Conservation (phyloP, 495 filamentous ascomycete genomes). For the Penicillium angulare region DNA sequence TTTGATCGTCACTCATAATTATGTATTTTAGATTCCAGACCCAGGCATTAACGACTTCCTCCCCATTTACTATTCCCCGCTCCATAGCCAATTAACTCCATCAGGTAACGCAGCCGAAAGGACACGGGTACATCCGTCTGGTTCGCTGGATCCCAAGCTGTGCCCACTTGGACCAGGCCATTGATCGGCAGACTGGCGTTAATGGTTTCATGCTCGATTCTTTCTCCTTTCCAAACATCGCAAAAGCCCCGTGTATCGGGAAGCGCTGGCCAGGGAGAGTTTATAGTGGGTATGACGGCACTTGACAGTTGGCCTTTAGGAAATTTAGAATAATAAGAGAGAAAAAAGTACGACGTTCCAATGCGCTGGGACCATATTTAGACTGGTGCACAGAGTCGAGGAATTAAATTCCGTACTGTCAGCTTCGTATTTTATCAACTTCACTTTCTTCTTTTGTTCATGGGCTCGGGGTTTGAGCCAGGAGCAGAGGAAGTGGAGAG, state of each 20-base stretch:
- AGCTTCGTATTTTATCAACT: not conserved
- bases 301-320: too few species aligned
- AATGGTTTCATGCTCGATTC: too few species aligned
- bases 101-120: conserved; percentile 15
- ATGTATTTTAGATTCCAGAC: not conserved
- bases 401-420: not conserved
- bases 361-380: not conserved
- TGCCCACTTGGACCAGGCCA: not conserved
- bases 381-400: not conserved
- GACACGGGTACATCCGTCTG: conserved; percentile 19
- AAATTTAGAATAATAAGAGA: not conserved
- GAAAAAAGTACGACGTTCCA: not conserved
- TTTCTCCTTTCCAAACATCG: too few species aligned
- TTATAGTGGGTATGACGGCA: too few species aligned
- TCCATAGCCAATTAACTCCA: conserved; percentile 2
- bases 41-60: not conserved
- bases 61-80: not conserved
- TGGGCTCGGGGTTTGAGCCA: not conserved
- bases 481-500: not conserved
- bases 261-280: not conserved
- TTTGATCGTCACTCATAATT: not conserved
- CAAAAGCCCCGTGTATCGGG: not conserved
- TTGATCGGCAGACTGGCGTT: not conserved
- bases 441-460: not conserved
- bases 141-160: conserved; percentile 4